These are phyloP conservation scores for Erysimum cheiri DNA, from an alignment of 441 rosid species.

Conservation along the genomic window DNA sequence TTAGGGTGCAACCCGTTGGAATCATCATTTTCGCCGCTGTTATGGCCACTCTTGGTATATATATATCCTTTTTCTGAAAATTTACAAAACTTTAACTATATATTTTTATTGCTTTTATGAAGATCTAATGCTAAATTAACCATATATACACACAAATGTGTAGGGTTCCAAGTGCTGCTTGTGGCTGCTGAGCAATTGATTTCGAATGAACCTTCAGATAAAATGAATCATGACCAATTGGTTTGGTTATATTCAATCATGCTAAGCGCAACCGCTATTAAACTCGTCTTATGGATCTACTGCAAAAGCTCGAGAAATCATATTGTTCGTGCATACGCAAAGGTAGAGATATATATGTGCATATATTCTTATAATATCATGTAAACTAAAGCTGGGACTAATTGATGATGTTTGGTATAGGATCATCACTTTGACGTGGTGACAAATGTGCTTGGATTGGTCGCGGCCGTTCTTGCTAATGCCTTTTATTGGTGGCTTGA, in stretches of 20 bases:
- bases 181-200: constrained; percentile 70
- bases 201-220: constrained; percentile 49
- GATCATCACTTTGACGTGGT: constrained; percentile 88
- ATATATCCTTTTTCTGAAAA: neutral
- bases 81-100: neutral
- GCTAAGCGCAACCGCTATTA: constrained; percentile 72
- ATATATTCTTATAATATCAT: constrained; percentile 14
- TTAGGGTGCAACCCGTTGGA: constrained; percentile 93
- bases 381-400: neutral
- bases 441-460: constrained; percentile 77
- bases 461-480: constrained; percentile 81
- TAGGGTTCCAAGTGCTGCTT: constrained; percentile 80
- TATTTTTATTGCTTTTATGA: neutral
- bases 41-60: constrained; percentile 92
- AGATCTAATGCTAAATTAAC: constrained; percentile 6
- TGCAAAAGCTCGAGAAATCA: constrained; percentile 74
- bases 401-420: constrained; percentile 45
- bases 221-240: constrained; percentile 57
- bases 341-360: constrained; percentile 56
- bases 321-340: constrained; percentile 89
- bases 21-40: constrained; percentile 85
- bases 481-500: constrained; percentile 82
- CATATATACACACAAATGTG: constrained; percentile 15
- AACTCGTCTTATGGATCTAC: constrained; percentile 82
- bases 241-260: constrained; percentile 75